Evolutionary conservation across 2,329 filamentous ascomycete genomes (phyloP).

Genomic region (Ophiobolus disseminans): DNA sequence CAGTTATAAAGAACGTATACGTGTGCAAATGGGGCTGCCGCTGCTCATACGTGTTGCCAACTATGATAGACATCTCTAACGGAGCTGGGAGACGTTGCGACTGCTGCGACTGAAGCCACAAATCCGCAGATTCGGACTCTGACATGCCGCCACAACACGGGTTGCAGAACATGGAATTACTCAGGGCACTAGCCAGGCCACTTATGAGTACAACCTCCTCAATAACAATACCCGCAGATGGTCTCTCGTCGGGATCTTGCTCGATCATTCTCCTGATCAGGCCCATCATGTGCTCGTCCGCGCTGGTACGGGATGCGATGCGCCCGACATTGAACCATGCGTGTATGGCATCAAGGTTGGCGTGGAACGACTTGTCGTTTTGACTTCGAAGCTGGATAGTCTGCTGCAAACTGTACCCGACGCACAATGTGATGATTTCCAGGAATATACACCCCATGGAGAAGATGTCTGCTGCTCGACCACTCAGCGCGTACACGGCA

Average conservation of each 20-base stretch:
- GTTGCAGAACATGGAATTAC: neutral
- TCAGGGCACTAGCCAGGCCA: constrained; percentile 1
- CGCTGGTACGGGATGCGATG: neutral
- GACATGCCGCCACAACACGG: constrained; percentile 2
- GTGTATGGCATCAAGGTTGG: neutral
- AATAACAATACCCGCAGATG: neutral
- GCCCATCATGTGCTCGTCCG: constrained; percentile 1
- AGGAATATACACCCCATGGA: constrained; percentile 22
- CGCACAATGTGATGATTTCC: constrained; percentile 9
- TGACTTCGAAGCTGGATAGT: neutral
- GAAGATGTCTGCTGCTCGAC: constrained; percentile 21
- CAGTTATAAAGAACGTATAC: neutral
- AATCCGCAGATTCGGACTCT: neutral
- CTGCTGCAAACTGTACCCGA: constrained; percentile 1
- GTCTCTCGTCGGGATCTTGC: neutral
- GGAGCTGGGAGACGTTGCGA: neutral
- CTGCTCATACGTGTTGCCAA: neutral
- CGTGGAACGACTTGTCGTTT: constrained; percentile 3
- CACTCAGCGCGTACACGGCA: constrained; percentile 9
- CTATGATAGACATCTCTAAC: neutral
- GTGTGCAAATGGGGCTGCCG: neutral
- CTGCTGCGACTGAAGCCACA: neutral
- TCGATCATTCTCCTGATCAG: neutral
- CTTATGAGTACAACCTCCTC: constrained; percentile 1
- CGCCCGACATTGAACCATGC: constrained; percentile 1